A percentile compares a stretch with the other conserved stretches of the same genome.
phyloP scores from a whole-genome alignment of 2,329 filamentous ascomycete species.

The Pezicula radicicola region DNA sequence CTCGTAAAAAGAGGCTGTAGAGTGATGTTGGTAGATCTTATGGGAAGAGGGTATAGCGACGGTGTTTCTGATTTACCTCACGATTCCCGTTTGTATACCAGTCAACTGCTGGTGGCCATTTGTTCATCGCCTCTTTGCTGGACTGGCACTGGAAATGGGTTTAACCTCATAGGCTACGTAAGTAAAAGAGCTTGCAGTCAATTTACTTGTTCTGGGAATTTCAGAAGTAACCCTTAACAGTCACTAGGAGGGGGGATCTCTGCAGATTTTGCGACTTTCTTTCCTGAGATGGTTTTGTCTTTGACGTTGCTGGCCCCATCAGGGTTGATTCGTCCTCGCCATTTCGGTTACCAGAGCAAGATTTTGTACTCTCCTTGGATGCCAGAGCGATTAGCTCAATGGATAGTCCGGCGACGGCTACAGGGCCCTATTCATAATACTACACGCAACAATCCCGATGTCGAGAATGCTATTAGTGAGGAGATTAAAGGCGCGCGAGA shows the following conservation, averaged over 20 bases:
- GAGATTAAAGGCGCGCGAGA: slow-evolving; percentile 15
- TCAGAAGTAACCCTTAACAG: no score
- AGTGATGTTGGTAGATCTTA: slow-evolving; percentile 79
- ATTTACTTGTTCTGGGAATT: no score
- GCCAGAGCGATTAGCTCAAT: slow-evolving; percentile 42
- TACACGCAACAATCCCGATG: background rate
- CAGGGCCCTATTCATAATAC: slow-evolving; percentile 2
- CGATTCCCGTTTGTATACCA: slow-evolving; percentile 61
- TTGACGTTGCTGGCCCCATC: slow-evolving; percentile 77
- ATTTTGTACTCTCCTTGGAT: slow-evolving; percentile 53
- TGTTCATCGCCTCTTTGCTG: slow-evolving; percentile 59
- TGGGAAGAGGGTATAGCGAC: slow-evolving; percentile 76
- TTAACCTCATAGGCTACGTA: slow-evolving; percentile 70
- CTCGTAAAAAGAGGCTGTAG: slow-evolving; percentile 66
- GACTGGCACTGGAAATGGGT: slow-evolving; percentile 46
- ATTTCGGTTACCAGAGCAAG: slow-evolving; percentile 47
- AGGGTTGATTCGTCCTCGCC: slow-evolving; percentile 63
- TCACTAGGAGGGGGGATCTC: slow-evolving; percentile 75
- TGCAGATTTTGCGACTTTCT: slow-evolving; percentile 66
- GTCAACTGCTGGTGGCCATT: slow-evolving; percentile 64
- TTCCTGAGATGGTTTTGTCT: slow-evolving; percentile 63
- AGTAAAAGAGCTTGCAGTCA: no score
- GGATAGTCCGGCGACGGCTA: slow-evolving; percentile 9
- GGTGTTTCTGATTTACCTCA: slow-evolving; percentile 57
- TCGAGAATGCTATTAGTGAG: slow-evolving; percentile 5